Conservation (phyloP, 495 filamentous ascomycete species). For the Xylaria castorea region DNA sequence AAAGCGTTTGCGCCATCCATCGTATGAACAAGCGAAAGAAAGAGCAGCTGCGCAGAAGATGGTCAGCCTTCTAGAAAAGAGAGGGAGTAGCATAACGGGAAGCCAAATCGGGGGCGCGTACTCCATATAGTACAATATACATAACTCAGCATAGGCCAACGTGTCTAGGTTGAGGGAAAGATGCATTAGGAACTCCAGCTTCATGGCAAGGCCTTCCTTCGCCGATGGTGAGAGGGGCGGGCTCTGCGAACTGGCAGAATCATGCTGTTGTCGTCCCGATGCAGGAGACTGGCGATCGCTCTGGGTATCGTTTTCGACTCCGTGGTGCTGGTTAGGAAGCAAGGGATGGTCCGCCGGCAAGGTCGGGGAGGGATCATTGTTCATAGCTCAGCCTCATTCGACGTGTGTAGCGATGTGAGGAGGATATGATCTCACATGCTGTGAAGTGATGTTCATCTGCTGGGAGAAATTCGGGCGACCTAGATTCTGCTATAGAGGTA, state of each 20-base stretch:
- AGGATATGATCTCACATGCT: constrained; percentile 41
- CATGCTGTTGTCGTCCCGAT: constrained; percentile 33
- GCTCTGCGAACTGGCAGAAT: constrained; percentile 24
- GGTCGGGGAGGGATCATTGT: constrained; percentile 68
- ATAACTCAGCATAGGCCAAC: constrained; percentile 80
- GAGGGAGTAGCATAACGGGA: constrained; percentile 14
- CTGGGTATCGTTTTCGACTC: constrained; percentile 37
- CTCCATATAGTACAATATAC: constrained; percentile 91
- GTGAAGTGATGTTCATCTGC: constrained; percentile 28
- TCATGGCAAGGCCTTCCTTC: constrained; percentile 59
- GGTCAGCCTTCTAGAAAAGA: constrained; percentile 22
- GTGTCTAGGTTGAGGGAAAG: constrained; percentile 78
- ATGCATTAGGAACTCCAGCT: constrained; percentile 70
- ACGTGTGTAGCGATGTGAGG: constrained; percentile 39
- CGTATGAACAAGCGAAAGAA: constrained; percentile 74
- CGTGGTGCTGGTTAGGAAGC: constrained; percentile 38
- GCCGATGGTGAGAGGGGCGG: constrained; percentile 37
- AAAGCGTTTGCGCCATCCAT: constrained; percentile 72
- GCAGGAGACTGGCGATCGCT: constrained; percentile 36
- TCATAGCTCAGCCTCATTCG: constrained; percentile 65
- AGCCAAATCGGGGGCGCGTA: constrained; percentile 49
- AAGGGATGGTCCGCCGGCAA: constrained; percentile 55
- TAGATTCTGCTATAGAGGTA: neutral
- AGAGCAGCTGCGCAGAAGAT: constrained; percentile 67
- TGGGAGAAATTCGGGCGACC: neutral